Conservation (phyloP, 2,329 filamentous ascomycete genomes). For the Ophiocordyceps robertsii region DNA sequence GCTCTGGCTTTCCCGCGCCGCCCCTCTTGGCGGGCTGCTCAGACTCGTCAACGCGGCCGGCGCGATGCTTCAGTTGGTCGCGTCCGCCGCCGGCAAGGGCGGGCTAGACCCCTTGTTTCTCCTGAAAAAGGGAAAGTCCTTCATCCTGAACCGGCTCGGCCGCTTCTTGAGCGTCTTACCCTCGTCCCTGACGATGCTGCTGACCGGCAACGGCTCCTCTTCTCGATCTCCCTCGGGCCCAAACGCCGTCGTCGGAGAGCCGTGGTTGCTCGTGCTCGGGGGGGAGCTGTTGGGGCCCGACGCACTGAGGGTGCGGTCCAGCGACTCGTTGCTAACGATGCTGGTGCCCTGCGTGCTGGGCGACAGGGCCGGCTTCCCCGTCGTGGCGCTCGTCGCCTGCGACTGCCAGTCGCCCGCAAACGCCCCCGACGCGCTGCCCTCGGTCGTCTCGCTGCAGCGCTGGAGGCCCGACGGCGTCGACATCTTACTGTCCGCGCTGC, state of each 20-base stretch:
- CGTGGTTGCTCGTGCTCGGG: constrained; percentile 15
- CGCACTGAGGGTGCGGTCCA: constrained; percentile 33
- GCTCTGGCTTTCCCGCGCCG: too few relatives aligned
- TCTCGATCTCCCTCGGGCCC: constrained; percentile 11
- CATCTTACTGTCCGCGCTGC: constrained; percentile 17
- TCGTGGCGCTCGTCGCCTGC: constrained; percentile 49
- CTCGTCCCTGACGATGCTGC: constrained; percentile 32
- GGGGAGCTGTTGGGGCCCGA: constrained; percentile 25
- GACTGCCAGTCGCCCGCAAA: constrained; percentile 47
- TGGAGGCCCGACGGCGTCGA: constrained; percentile 33
- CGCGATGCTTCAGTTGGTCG: constrained; percentile 13
- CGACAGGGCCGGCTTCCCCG: constrained; percentile 49
- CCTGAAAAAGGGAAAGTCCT: constrained; percentile 42
- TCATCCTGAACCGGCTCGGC: constrained; percentile 50
- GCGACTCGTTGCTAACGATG: constrained; percentile 46
- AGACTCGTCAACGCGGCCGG: too few relatives aligned
- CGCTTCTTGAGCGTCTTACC: constrained; percentile 44
- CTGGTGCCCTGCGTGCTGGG: constrained; percentile 54
- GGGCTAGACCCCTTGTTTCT: constrained; percentile 31
- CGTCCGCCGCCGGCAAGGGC: constrained; percentile 18
- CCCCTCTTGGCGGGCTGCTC: too few relatives aligned
- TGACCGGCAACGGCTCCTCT: constrained; percentile 22
- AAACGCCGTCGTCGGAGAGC: constrained; percentile 12
- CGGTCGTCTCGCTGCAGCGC: constrained; percentile 47
- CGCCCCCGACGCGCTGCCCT: constrained; percentile 41